These are phyloP conservation scores for Echinochloa phyllopogon DNA, from an alignment of 176 grass and related monocot genomes.

Conservation along the genomic window DNA sequence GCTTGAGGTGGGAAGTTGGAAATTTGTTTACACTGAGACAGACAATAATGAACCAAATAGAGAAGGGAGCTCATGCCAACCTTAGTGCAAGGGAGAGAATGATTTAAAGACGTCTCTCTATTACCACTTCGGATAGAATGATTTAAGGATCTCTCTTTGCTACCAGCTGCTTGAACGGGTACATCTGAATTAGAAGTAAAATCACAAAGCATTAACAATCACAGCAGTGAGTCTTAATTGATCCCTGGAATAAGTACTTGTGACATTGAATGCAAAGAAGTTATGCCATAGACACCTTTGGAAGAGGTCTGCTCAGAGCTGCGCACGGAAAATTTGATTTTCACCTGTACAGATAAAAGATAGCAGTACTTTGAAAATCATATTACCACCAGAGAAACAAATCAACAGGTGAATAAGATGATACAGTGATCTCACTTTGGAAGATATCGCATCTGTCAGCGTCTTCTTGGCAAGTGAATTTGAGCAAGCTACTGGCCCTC, in stretches of 20 bases:
- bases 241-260: not conserved
- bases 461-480: slow-evolving; percentile 44
- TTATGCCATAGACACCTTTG: slow-evolving; percentile 62
- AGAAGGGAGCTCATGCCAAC: slow-evolving; percentile 38
- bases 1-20: not conserved
- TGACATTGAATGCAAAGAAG: slow-evolving; percentile 15
- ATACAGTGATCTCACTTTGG: slow-evolving; percentile 53
- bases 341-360: slow-evolving; percentile 50
- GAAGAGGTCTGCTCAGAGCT: slow-evolving; percentile 38
- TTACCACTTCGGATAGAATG: slow-evolving; percentile 4
- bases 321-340: slow-evolving; percentile 51
- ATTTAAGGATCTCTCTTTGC: slow-evolving; percentile 27
- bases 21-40: slow-evolving; percentile 25
- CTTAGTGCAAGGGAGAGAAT: slow-evolving; percentile 36
- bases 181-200: slow-evolving; percentile 42
- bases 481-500: slow-evolving; percentile 8
- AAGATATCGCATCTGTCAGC: slow-evolving; percentile 50
- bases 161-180: slow-evolving; percentile 40
- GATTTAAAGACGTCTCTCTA: not conserved
- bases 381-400: slow-evolving; percentile 15
- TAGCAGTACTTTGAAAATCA: slow-evolving; percentile 40
- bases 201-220: slow-evolving; percentile 22
- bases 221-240: not conserved
- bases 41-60: slow-evolving; percentile 6
- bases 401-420: slow-evolving; percentile 9